Conservation (phyloP, 2,329 filamentous ascomycete genomes). For the Simplicillium aogashimaense region DNA sequence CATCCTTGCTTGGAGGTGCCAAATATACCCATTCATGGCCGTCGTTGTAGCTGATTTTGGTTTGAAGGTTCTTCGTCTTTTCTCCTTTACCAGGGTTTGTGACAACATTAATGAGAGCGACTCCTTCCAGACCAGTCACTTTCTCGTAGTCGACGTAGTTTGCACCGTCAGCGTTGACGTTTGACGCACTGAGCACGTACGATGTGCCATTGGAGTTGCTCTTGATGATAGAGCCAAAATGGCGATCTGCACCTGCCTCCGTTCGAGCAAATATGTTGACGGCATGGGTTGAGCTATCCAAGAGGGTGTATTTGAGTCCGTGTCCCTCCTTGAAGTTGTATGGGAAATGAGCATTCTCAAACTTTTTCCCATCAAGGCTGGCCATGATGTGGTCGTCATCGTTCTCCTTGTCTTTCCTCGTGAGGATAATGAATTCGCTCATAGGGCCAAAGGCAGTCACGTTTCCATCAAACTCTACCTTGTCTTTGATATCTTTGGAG, state of each 20-base stretch:
- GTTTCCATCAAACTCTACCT: constrained; percentile 37
- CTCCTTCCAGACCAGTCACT: constrained; percentile 83
- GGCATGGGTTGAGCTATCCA: constrained; percentile 90
- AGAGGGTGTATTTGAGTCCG: constrained; percentile 78
- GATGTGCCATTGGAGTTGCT: constrained; percentile 97
- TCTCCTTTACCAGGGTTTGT: constrained; percentile 65
- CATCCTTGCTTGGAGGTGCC: constrained; percentile 59
- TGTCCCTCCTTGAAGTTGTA: constrained; percentile 70
- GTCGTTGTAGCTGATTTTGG: constrained; percentile 93
- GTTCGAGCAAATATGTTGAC: constrained; percentile 90
- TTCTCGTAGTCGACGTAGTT: constrained; percentile 96
- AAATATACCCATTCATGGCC: constrained; percentile 79
- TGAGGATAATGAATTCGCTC: constrained; percentile 92
- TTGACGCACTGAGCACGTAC: constrained; percentile 73
- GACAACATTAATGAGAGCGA: constrained; percentile 79
- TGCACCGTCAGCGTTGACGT: constrained; percentile 67
- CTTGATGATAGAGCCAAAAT: constrained; percentile 86
- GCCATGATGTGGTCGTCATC: constrained; percentile 66
- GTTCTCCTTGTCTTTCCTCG: constrained; percentile 59
- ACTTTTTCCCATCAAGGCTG: constrained; percentile 75
- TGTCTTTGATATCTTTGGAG: constrained; percentile 44
- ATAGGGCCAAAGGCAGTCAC: constrained; percentile 86
- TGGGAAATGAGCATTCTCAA: constrained; percentile 79
- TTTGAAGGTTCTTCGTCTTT: constrained; percentile 75
- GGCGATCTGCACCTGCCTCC: constrained; percentile 50